Evolutionary conservation across 83 land plant genomes (phyloP).

Genomic region (Picea abies): DNA sequence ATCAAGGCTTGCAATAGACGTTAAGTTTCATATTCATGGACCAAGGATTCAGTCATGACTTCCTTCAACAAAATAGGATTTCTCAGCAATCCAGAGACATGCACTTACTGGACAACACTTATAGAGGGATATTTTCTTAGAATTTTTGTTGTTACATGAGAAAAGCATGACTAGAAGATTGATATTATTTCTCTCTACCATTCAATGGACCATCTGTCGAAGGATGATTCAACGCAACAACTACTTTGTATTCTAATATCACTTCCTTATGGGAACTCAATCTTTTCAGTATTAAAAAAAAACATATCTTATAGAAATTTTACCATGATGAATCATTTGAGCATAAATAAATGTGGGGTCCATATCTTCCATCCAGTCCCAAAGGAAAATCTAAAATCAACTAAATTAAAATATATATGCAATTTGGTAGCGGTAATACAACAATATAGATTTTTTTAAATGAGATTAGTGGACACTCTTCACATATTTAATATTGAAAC

Average conservation of each 20-base stretch:
- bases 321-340: conserved; percentile 89
- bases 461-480: conserved; percentile 97
- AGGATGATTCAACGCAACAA: conserved; percentile 98
- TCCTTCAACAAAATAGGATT: no score
- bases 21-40: no score
- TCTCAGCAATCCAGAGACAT: no score
- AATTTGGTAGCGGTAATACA: conserved; percentile 98
- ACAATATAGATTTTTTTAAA: conserved; percentile 94
- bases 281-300: conserved; percentile 91
- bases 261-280: conserved; percentile 96
- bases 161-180: conserved; percentile 90
- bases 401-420: conserved; percentile 97
- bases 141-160: conserved; percentile 87
- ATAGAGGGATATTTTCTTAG: conserved; percentile 87
- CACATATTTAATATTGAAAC: conserved; percentile 99
- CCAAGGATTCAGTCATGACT: no score
- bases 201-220: conserved; percentile 81
- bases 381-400: conserved; percentile 96
- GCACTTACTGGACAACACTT: conserved; percentile 87
- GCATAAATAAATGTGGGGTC: conserved; percentile 99
- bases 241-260: conserved; percentile 79
- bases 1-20: no score
- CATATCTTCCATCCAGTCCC: conserved; percentile 99
- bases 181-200: conserved; percentile 83
- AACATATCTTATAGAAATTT: conserved; percentile 96